Conservation (phyloP, 345 rosid species). For the Populus alba region DNA sequence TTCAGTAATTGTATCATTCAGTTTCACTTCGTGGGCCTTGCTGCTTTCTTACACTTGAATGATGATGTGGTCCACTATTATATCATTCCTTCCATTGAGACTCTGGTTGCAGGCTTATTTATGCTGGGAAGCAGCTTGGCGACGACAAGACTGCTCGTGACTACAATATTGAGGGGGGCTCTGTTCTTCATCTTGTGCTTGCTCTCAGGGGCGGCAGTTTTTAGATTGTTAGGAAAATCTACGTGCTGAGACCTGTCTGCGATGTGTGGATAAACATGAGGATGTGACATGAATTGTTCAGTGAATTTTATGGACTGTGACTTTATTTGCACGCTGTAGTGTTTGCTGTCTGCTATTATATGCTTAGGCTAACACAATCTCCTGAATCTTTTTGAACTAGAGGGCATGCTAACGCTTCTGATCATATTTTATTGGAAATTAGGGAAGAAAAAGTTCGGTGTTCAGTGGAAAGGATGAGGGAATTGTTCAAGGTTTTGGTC, state of each 20-base stretch:
- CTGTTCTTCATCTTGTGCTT: constrained; percentile 97
- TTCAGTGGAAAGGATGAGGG: too few species aligned
- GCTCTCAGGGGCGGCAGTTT: constrained; percentile 80
- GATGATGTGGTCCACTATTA: background rate
- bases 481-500: too few species aligned
- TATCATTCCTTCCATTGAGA: background rate
- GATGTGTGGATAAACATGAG: background rate
- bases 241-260: background rate
- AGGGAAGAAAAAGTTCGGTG: background rate
- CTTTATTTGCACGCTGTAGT: background rate
- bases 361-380: background rate
- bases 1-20: background rate
- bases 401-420: background rate
- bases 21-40: background rate
- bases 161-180: constrained; percentile 93
- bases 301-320: background rate
- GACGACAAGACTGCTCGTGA: constrained; percentile 93
- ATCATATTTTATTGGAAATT: background rate
- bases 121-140: constrained; percentile 91
- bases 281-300: background rate
- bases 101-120: constrained; percentile 50
- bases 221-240: background rate
- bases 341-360: background rate
- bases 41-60: background rate
- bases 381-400: too few species aligned